Evolutionary conservation across 2,329 filamentous ascomycete genomes (phyloP).

Genomic region (Dactylellina parvicollis): DNA sequence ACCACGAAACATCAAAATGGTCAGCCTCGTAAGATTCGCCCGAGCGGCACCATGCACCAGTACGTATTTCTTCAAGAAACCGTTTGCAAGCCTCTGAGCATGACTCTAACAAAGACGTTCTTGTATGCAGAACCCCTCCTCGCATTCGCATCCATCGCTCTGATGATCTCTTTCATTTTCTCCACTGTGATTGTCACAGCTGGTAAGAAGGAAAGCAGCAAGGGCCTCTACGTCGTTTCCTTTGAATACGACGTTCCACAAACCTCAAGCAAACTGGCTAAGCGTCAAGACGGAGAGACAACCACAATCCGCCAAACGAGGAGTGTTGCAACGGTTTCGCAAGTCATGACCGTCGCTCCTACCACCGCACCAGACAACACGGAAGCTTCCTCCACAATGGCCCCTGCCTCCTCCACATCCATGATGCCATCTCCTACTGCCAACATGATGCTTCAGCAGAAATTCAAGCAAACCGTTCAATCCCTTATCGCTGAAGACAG

Average conservation of each 20-base stretch:
- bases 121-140: slow-evolving; percentile 54
- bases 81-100: not conserved
- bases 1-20: slow-evolving; percentile 33
- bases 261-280: slow-evolving; percentile 15
- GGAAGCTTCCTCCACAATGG: too few relatives aligned
- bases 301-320: slow-evolving; percentile 29
- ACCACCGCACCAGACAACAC: not conserved
- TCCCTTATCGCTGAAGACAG: slow-evolving; percentile 40
- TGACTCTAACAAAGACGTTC: slow-evolving; percentile 1
- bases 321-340: slow-evolving; percentile 32
- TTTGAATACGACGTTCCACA: slow-evolving; percentile 55
- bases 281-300: slow-evolving; percentile 34
- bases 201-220: slow-evolving; percentile 50
- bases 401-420: not conserved
- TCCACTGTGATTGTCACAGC: slow-evolving; percentile 56
- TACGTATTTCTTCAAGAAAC: slow-evolving; percentile 23
- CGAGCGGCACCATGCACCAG: slow-evolving; percentile 53
- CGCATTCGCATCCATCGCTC: slow-evolving; percentile 53
- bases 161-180: slow-evolving; percentile 57
- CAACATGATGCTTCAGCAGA: slow-evolving; percentile 41
- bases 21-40: slow-evolving; percentile 47
- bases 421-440: slow-evolving; percentile 10
- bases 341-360: slow-evolving; percentile 30
- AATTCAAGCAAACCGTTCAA: slow-evolving; percentile 40
- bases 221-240: slow-evolving; percentile 58